A percentile compares a stretch with the other conserved stretches of the same genome.
These are phyloP conservation scores for Amphirosellinia nigrospora DNA, from an alignment of 495 filamentous ascomycete species.

Conservation along the genomic window DNA sequence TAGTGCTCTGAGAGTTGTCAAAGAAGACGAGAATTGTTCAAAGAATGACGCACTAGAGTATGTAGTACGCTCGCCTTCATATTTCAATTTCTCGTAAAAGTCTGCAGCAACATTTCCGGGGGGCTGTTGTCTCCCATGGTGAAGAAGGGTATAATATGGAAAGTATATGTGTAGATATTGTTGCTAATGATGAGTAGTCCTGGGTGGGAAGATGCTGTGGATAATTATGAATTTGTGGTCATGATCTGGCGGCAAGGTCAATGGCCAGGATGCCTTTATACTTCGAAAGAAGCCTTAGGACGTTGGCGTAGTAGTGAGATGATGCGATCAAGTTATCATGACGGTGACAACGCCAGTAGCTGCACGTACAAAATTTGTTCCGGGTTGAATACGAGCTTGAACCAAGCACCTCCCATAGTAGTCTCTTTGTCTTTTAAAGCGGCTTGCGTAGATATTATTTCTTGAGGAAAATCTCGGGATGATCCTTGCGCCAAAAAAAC, in stretches of 20 bases:
- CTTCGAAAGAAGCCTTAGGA: background rate
- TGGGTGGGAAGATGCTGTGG: background rate
- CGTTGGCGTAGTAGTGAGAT: background rate
- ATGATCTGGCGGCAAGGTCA: background rate
- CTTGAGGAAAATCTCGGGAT: background rate
- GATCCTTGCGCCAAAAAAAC: background rate
- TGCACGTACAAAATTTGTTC: background rate
- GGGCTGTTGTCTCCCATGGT: background rate
- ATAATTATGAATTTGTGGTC: background rate
- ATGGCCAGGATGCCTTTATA: background rate
- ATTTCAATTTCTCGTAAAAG: slow-evolving; percentile 1
- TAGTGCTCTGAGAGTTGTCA: too few species aligned
- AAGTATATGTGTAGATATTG: background rate
- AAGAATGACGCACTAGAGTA: too few species aligned
- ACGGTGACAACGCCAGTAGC: background rate
- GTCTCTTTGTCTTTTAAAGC: background rate
- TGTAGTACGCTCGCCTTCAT: background rate
- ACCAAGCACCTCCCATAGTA: background rate
- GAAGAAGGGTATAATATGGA: background rate
- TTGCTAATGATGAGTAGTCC: background rate
- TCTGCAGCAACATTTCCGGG: background rate
- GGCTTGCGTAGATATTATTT: background rate
- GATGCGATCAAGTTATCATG: background rate
- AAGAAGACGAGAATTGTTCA: too few species aligned
- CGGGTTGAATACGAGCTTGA: background rate